Evolutionary conservation across 345 rosid species (phyloP), one percentile per base, ranked within the genome.

Genomic region (Mercurialis annua): DNA sequence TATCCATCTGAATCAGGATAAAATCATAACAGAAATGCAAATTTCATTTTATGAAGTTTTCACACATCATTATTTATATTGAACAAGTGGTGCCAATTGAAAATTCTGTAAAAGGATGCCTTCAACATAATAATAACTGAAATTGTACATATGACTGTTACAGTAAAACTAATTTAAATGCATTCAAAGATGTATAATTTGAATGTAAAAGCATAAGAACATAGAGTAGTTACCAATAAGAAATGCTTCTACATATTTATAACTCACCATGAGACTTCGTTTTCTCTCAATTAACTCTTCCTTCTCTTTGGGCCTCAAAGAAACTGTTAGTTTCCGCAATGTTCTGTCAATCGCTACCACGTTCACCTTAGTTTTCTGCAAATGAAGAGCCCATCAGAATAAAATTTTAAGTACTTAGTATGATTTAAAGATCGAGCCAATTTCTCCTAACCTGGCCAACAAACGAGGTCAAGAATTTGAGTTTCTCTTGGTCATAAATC

Each of bases 401-500:
- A 4, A 12, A 24, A 33, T 62, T 8, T 65, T 33, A 52, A 64
- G 46, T n/a, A 21, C 5, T 67, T 43, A 62, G 49, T 62, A 65
- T 48, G 14, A 75, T 16, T 62, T 59, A 51, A 46, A 42, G 24
- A 65, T 36, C 29, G 62, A 68, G 40, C 34, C 47, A 21, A 66
- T 29, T 29, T 54, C 65, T 65, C 65, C 86, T 69, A 74, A 94
- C 99, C 95, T 94, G 97, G 70, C 91, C 90, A 77, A 94, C 86
- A 81, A 76, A 89, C 27, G 95, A 89, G 51, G 92, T 81, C 75
- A 94, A 65, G 75, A 90, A 94, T 77, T 82, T 91, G 73, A 85
- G 85, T 68, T 94, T 94, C 70, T 89, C 96, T 75, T 78, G 82
- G 71, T 94, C 91, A 68, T 94, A 94, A 20, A 90, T 79, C 71